Evolutionary conservation across 352 stramenopile genomes (phyloP).

Genomic region (Phytophthora podocarpi): DNA sequence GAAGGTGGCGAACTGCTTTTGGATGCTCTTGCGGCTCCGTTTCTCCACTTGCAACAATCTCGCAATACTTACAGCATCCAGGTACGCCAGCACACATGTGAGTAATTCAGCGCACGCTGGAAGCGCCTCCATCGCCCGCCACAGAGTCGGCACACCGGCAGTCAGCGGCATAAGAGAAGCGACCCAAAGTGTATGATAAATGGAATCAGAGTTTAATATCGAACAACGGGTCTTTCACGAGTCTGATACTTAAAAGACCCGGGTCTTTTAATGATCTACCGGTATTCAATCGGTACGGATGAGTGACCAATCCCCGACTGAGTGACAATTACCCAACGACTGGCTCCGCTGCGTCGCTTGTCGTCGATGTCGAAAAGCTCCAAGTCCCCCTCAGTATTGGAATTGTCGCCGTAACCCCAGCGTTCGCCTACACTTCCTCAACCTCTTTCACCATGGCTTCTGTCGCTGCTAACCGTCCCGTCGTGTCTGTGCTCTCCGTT

Average conservation of each 20-base stretch:
- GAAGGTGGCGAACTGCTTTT: slow-evolving; percentile 30
- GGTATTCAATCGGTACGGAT: no score
- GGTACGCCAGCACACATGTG: slow-evolving; percentile 35
- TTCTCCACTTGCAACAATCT: slow-evolving; percentile 32
- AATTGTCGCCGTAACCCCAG: slow-evolving; percentile 55
- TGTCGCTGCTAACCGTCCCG: slow-evolving; percentile 93
- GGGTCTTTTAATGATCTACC: no score
- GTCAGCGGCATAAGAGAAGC: no score
- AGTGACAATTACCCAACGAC: no score
- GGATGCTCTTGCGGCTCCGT: slow-evolving; percentile 20
- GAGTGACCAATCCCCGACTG: no score
- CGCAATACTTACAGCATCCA: slow-evolving; percentile 30
- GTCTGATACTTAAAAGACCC: no score
- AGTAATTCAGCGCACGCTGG: slow-evolving; percentile 13
- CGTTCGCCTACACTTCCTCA: slow-evolving; percentile 57
- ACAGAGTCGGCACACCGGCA: slow-evolving; percentile 21
- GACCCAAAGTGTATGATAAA: no score
- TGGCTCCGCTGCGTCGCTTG: not conserved
- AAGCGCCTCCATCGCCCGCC: slow-evolving; percentile 6
- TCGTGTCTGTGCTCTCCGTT: slow-evolving; percentile 95
- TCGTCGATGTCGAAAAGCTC: not conserved
- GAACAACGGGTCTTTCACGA: no score
- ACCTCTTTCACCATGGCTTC: slow-evolving; percentile 67
- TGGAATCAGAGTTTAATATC: no score
- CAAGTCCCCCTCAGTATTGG: slow-evolving; percentile 49